Percentiles rank a stretch among this genome's conserved stretches.
phyloP scores from a whole-genome alignment of 371 early-diverging fungal species.

The Mycotypha africana region DNA sequence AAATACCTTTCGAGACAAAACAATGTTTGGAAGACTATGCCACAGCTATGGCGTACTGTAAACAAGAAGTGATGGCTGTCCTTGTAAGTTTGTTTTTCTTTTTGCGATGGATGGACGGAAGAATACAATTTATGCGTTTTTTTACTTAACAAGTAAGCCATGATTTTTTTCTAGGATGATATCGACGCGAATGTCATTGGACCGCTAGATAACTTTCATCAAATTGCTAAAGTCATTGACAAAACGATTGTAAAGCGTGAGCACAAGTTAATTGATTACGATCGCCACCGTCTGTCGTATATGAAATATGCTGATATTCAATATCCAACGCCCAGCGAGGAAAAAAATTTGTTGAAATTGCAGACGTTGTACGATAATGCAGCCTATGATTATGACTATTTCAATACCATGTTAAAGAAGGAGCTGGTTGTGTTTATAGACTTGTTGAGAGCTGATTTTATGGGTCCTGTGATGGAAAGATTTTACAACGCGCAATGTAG shows the following conservation, averaged over 20 bases:
- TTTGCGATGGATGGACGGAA: not conserved
- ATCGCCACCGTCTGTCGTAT: slow-evolving; percentile 58
- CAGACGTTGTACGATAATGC: slow-evolving; percentile 66
- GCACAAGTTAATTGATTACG: slow-evolving; percentile 78
- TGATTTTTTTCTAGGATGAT: slow-evolving; percentile 36
- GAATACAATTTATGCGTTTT: not conserved
- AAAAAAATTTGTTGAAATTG: slow-evolving; percentile 59
- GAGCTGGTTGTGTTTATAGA: slow-evolving; percentile 64
- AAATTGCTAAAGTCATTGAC: slow-evolving; percentile 55
- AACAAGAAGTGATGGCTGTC: slow-evolving; percentile 46
- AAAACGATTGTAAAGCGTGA: slow-evolving; percentile 69
- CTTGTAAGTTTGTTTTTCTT: slow-evolving; percentile 21
- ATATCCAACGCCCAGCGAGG: slow-evolving; percentile 57
- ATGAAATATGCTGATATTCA: slow-evolving; percentile 57
- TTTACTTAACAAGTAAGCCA: too few relatives aligned
- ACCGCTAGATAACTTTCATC: slow-evolving; percentile 54
- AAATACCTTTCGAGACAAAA: slow-evolving; percentile 33
- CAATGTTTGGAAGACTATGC: slow-evolving; percentile 51
- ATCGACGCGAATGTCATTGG: slow-evolving; percentile 59
- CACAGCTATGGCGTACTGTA: slow-evolving; percentile 37
- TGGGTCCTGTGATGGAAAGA: slow-evolving; percentile 68
- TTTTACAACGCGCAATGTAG: slow-evolving; percentile 65
- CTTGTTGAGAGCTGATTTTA: slow-evolving; percentile 48
- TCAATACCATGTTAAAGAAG: slow-evolving; percentile 62
- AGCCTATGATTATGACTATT: slow-evolving; percentile 64